Evolutionary conservation across 345 rosid species (phyloP).

Genomic region (Leavenworthia alabamica): DNA sequence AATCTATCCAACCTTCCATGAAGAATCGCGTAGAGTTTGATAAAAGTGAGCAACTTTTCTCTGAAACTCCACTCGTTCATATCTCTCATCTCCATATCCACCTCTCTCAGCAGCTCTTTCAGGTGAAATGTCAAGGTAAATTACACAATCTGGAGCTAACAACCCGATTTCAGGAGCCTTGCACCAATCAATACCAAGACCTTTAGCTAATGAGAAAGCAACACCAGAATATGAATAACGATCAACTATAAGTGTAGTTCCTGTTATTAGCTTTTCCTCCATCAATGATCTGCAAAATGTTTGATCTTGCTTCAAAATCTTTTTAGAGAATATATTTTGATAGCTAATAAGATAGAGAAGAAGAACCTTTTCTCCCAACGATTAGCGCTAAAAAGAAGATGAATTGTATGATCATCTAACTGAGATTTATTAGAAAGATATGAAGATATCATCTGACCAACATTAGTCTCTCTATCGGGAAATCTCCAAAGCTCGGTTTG

Average conservation of each 20-base stretch:
- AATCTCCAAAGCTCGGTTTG: slow-evolving; percentile 71
- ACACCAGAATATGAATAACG: slow-evolving; percentile 92
- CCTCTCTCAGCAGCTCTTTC: slow-evolving; percentile 98
- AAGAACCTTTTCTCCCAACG: slow-evolving; percentile 85
- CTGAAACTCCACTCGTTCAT: slow-evolving; percentile 81
- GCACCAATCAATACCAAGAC: slow-evolving; percentile 80
- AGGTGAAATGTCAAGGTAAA: slow-evolving; percentile 70
- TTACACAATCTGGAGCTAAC: slow-evolving; percentile 71
- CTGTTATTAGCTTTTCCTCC: slow-evolving; percentile 68
- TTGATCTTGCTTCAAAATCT: too few species aligned
- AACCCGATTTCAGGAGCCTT: slow-evolving; percentile 78
- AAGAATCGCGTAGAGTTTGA: slow-evolving; percentile 53
- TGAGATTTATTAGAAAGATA: slow-evolving; percentile 68
- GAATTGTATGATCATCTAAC: slow-evolving; percentile 80
- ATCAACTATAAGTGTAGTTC: slow-evolving; percentile 74
- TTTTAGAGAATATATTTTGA: too few species aligned
- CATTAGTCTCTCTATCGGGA: slow-evolving; percentile 74
- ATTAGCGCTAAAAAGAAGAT: slow-evolving; percentile 88
- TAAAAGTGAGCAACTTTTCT: slow-evolving; percentile 58
- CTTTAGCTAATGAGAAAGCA: slow-evolving; percentile 91
- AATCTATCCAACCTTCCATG: slow-evolving; percentile 66
- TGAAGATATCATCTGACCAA: slow-evolving; percentile 80
- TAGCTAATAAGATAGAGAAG: too few species aligned
- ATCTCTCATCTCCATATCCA: slow-evolving; percentile 91
- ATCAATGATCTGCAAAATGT: slow-evolving; percentile 57